These are phyloP conservation scores for Cercospora sp. DNA, from an alignment of 2,329 filamentous ascomycete species.

Conservation along the genomic window DNA sequence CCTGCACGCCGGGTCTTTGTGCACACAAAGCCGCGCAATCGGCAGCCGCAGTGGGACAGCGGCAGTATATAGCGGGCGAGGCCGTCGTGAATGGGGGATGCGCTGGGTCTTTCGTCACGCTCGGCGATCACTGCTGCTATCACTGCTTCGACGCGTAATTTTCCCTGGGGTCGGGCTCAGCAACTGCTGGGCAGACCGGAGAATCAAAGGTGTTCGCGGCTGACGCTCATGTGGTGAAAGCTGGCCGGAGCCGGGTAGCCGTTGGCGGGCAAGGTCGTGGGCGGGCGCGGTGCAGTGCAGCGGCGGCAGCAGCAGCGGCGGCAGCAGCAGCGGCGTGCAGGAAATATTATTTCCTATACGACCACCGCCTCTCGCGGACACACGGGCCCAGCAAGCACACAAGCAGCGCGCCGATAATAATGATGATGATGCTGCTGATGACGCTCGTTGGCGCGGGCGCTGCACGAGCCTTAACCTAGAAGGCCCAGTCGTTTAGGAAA, in stretches of 20 bases:
- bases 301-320: too few species aligned
- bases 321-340: not conserved
- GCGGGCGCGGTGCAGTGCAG: not conserved
- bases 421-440: conserved; percentile 1
- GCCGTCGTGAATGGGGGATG: not conserved
- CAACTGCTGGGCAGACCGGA: not conserved
- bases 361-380: not conserved
- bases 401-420: not conserved
- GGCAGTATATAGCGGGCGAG: not conserved
- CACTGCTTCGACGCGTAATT: conserved; percentile 11
- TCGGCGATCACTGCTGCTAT: conserved; percentile 5
- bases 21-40: conserved; percentile 1
- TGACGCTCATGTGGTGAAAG: not conserved
- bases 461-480: conserved; percentile 5
- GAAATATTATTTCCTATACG: not conserved
- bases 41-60: not conserved
- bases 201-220: not conserved
- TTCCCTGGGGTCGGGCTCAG: not conserved
- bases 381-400: not conserved
- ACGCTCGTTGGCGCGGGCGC: not conserved
- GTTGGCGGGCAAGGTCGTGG: not conserved
- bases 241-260: not conserved
- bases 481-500: not conserved
- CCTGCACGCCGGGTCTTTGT: conserved; percentile 12
- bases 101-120: conserved; percentile 4